Evolutionary conservation across 768 basidiomycete genomes (phyloP).

Genomic region (Lyophyllum decastes): DNA sequence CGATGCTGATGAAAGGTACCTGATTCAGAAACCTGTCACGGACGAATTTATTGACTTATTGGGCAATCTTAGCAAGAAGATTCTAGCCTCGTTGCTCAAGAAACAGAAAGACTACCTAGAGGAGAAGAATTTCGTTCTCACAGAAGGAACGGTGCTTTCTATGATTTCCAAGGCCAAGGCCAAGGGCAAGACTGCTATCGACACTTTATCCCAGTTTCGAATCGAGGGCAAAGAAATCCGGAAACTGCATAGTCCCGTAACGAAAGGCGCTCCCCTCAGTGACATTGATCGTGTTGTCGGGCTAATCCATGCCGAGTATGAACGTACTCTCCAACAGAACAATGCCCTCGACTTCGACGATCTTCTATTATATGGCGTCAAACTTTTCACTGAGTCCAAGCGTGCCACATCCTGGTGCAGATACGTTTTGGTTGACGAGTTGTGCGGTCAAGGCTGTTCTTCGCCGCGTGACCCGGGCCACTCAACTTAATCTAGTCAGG

Average conservation of each 20-base stretch:
- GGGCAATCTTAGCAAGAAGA: slow-evolving; percentile 56
- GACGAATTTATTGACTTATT: background rate
- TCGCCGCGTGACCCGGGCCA: background rate
- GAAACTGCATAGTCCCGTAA: background rate
- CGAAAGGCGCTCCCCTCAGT: slow-evolving; percentile 1
- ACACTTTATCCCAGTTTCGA: slow-evolving; percentile 20
- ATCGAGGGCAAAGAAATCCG: slow-evolving; percentile 13
- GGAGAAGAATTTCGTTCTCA: slow-evolving; percentile 49
- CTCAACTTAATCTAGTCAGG: slow-evolving; percentile 47
- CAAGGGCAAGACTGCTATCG: slow-evolving; percentile 56
- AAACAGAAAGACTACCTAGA: slow-evolving; percentile 48
- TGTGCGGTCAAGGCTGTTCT: slow-evolving; percentile 47
- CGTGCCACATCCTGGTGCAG: slow-evolving; percentile 57
- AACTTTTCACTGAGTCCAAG: slow-evolving; percentile 55
- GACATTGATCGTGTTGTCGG: slow-evolving; percentile 43
- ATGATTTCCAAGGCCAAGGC: slow-evolving; percentile 79
- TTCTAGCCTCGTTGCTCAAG: slow-evolving; percentile 61
- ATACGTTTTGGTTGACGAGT: slow-evolving; percentile 81
- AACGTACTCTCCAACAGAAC: slow-evolving; percentile 53
- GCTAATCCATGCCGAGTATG: slow-evolving; percentile 67
- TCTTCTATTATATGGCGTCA: slow-evolving; percentile 70
- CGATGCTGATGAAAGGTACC: slow-evolving; percentile 78
- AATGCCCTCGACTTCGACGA: slow-evolving; percentile 91
- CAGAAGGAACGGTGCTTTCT: slow-evolving; percentile 54
- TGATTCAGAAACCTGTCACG: background rate